Conservation (phyloP, 73 alveolate genomes). For the Paramecium tetraurelia region DNA sequence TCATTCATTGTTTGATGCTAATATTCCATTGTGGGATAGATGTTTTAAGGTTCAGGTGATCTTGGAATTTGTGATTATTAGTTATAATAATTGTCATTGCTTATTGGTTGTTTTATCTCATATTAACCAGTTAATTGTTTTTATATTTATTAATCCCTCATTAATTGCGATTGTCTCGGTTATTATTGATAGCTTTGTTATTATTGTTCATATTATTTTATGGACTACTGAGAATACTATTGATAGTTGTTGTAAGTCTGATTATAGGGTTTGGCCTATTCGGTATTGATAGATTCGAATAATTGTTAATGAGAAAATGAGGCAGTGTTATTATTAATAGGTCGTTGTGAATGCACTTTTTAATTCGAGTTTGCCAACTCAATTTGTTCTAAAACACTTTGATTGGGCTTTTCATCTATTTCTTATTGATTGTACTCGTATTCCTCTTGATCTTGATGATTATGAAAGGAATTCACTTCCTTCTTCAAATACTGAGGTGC, state of each 20-base stretch:
- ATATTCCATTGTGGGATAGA: neutral
- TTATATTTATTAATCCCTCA: neutral
- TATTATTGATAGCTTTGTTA: neutral
- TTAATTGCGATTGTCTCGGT: neutral
- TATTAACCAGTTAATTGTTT: neutral
- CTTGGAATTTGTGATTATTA: neutral
- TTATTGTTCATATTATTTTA: neutral
- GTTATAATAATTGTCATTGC: neutral
- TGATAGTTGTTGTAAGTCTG: neutral
- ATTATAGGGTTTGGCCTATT: neutral
- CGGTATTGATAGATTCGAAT: neutral
- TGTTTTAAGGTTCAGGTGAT: neutral
- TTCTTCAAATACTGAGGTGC: neutral
- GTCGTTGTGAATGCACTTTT: neutral
- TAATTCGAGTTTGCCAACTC: neutral
- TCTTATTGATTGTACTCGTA: neutral
- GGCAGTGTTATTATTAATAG: neutral
- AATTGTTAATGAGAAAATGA: neutral
- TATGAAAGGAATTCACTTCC: neutral
- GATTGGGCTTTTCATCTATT: neutral
- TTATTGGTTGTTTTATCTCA: neutral
- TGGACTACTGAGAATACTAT: neutral
- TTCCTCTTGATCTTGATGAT: neutral
- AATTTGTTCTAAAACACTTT: neutral
- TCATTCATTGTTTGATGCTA: neutral